Conservation (phyloP, 768 basidiomycete genomes). For the Russula sp. region DNA sequence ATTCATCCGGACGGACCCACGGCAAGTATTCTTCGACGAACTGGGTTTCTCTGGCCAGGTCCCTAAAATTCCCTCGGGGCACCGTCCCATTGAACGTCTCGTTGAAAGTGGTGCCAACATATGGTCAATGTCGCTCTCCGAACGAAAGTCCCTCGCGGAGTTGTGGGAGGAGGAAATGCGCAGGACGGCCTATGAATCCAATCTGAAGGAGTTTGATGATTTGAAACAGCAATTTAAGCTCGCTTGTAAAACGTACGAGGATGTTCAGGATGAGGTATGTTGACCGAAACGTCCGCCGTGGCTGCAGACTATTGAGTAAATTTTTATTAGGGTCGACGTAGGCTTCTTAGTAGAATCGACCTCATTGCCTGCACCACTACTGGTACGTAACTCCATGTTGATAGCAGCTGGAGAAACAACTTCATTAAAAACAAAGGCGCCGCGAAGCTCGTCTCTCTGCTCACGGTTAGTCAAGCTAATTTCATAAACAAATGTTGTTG, state of each 20-base stretch:
- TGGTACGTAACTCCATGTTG: slow-evolving; percentile 40
- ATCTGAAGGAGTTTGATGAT: slow-evolving; percentile 44
- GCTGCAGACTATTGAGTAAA: background rate
- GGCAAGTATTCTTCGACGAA: slow-evolving; percentile 38
- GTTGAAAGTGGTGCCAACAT: slow-evolving; percentile 36
- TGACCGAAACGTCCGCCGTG: background rate
- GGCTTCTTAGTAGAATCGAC: slow-evolving; percentile 51
- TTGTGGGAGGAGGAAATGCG: slow-evolving; percentile 51
- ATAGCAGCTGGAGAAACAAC: background rate
- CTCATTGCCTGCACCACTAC: slow-evolving; percentile 78
- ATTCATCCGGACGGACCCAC: slow-evolving; percentile 18
- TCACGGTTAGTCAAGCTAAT: slow-evolving; percentile 46
- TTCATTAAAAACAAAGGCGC: slow-evolving; percentile 46
- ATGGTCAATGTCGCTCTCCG: slow-evolving; percentile 55
- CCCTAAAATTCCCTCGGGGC: slow-evolving; percentile 41
- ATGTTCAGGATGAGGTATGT: slow-evolving; percentile 55
- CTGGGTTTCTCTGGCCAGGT: slow-evolving; percentile 38
- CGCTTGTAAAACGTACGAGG: slow-evolving; percentile 39
- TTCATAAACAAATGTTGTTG: background rate
- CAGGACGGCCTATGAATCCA: slow-evolving; percentile 33
- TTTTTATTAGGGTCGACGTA: slow-evolving; percentile 49
- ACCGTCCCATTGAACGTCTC: slow-evolving; percentile 43
- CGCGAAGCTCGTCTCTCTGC: slow-evolving; percentile 57
- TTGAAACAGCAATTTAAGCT: slow-evolving; percentile 44
- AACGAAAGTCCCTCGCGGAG: slow-evolving; percentile 45